phyloP scores from a whole-genome alignment of 257 asterid species.

The Galeopsis tetrahit region DNA sequence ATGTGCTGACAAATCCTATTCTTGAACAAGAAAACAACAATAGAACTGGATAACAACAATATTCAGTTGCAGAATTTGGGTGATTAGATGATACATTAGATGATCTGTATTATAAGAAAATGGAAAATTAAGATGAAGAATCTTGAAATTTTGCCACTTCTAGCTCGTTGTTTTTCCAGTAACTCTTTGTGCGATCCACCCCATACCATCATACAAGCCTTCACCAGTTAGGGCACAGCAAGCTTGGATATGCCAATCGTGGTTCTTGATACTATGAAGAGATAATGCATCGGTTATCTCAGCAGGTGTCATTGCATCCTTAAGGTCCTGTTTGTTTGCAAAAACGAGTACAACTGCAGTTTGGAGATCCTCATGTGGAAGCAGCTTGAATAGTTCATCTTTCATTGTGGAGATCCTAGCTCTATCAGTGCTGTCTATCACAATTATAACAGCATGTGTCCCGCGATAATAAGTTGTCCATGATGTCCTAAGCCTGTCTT shows the following conservation, averaged over 20 bases:
- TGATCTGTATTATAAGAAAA: constrained; percentile 12
- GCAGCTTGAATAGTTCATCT: constrained; percentile 84
- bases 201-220: constrained; percentile 93
- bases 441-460: constrained; percentile 86
- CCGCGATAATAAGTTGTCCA: constrained; percentile 98
- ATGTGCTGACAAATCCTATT: constrained; percentile 4
- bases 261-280: constrained; percentile 95
- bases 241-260: constrained; percentile 99
- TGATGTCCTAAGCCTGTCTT: constrained; percentile 88
- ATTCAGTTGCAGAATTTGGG: constrained; percentile 21
- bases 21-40: constrained; percentile 20
- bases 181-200: constrained; percentile 94
- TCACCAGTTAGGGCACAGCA: constrained; percentile 96
- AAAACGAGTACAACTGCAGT: constrained; percentile 79
- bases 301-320: constrained; percentile 99
- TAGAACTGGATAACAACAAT: constrained; percentile 11
- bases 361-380: constrained; percentile 87
- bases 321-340: constrained; percentile 97
- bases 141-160: neutral
- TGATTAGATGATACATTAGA: constrained; percentile 28
- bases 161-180: constrained; percentile 82
- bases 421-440: constrained; percentile 96
- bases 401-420: constrained; percentile 90
- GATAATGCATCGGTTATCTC: constrained; percentile 95
- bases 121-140: neutral